Conservation (phyloP, 257 asterid species). For the Solanum ahanhuiri region DNA sequence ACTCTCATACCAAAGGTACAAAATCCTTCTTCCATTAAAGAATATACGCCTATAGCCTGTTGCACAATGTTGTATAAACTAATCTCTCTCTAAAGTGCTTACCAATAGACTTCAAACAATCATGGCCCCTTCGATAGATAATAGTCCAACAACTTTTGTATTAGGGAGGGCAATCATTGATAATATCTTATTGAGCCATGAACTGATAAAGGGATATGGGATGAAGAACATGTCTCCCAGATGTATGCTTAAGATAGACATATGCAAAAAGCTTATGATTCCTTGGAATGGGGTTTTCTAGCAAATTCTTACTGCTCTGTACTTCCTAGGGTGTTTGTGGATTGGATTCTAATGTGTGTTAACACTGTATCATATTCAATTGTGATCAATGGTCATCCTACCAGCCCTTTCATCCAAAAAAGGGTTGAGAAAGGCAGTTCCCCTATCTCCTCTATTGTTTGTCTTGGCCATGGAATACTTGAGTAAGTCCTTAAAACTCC, state of each 20-base stretch:
- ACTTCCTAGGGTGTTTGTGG: no score
- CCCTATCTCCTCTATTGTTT: no score
- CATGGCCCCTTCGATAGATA: neutral
- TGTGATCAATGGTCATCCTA: no score
- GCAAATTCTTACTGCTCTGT: no score
- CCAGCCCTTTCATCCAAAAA: no score
- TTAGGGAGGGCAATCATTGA: neutral
- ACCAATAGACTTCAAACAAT: neutral
- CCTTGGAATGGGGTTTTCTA: no score
- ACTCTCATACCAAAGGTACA: neutral
- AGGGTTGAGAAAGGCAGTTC: no score
- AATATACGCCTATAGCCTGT: neutral
- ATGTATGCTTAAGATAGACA: neutral
- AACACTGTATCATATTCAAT: no score
- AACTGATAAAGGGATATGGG: neutral
- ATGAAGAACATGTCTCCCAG: neutral
- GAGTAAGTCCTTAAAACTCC: no score
- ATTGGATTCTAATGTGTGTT: no score
- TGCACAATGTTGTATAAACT: neutral
- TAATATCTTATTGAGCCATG: neutral
- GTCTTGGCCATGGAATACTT: no score
- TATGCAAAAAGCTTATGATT: neutral
- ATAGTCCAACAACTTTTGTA: neutral
- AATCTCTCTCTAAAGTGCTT: no score
- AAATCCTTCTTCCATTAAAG: neutral